A percentile compares a stretch with the other conserved stretches of the same genome.
phyloP scores from a whole-genome alignment of 352 stramenopile species.

The Thalassiosira hispida region DNA sequence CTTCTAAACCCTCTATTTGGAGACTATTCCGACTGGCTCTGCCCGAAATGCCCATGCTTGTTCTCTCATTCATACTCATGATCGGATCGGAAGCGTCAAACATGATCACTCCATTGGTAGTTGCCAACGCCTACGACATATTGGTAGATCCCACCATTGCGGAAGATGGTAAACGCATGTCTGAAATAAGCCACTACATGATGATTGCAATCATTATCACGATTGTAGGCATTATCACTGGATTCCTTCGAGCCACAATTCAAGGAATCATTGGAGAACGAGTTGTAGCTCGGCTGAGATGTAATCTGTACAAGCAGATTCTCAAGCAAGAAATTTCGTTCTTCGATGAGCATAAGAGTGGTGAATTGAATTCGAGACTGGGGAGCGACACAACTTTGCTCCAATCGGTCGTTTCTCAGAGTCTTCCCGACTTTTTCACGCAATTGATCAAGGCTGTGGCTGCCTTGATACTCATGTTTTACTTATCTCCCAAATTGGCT shows the following conservation, averaged over 20 bases:
- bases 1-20: conserved; percentile 1
- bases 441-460: conserved; percentile 49
- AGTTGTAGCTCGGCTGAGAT: conserved; percentile 58
- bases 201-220: conserved; percentile 37
- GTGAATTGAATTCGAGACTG: conserved; percentile 79
- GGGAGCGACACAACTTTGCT: conserved; percentile 70
- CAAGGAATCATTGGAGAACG: conserved; percentile 49
- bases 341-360: conserved; percentile 81
- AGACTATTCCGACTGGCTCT: conserved; percentile 36
- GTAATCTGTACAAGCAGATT: conserved; percentile 68
- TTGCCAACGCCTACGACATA: conserved; percentile 56
- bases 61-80: conserved; percentile 48
- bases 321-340: conserved; percentile 83
- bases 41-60: conserved; percentile 38
- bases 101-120: conserved; percentile 44
- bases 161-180: conserved; percentile 17
- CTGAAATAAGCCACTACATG: conserved; percentile 58
- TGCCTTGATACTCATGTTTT: conserved; percentile 65
- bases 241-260: conserved; percentile 54
- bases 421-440: conserved; percentile 52
- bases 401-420: conserved; percentile 43
- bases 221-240: conserved; percentile 26
- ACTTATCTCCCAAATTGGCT: conserved; percentile 54
- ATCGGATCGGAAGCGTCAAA: conserved; percentile 40
- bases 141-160: conserved; percentile 40